phyloP scores from a whole-genome alignment of 345 rosid species.

The Arabidopsis arenosa region DNA sequence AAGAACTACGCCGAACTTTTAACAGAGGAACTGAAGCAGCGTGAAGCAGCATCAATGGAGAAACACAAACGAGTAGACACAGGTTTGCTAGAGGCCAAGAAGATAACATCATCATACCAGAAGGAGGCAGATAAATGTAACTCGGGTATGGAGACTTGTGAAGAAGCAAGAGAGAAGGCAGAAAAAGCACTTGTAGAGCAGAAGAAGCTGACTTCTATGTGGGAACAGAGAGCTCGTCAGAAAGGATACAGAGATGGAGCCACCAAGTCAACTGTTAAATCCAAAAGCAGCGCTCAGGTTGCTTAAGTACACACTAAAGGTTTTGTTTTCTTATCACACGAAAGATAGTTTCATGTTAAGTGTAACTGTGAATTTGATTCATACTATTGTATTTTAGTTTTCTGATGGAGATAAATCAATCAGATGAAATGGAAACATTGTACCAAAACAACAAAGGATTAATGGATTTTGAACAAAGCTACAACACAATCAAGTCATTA shows the following conservation, averaged over 20 bases:
- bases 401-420: slow-evolving; percentile 15
- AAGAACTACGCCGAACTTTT: slow-evolving; percentile 79
- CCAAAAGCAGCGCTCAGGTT: slow-evolving; percentile 60
- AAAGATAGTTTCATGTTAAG: background rate
- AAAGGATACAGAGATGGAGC: slow-evolving; percentile 85
- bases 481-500: slow-evolving; percentile 8
- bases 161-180: slow-evolving; percentile 91
- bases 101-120: slow-evolving; percentile 85
- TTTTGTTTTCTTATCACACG: slow-evolving; percentile 4
- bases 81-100: slow-evolving; percentile 93
- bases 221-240: slow-evolving; percentile 89
- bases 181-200: slow-evolving; percentile 72
- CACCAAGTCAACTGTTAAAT: slow-evolving; percentile 50
- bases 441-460: slow-evolving; percentile 26
- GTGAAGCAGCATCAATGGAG: slow-evolving; percentile 82
- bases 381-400: slow-evolving; percentile 1
- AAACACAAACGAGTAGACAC: slow-evolving; percentile 74
- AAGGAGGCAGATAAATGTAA: slow-evolving; percentile 98
- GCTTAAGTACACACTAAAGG: slow-evolving; percentile 36
- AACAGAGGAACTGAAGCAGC: slow-evolving; percentile 79
- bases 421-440: slow-evolving; percentile 17
- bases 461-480: slow-evolving; percentile 24
- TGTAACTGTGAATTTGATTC: slow-evolving; percentile 23
- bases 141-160: slow-evolving; percentile 98
- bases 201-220: slow-evolving; percentile 69